Conservation (phyloP, 169 alveolate genomes). For the Theileria luwenshuni region DNA sequence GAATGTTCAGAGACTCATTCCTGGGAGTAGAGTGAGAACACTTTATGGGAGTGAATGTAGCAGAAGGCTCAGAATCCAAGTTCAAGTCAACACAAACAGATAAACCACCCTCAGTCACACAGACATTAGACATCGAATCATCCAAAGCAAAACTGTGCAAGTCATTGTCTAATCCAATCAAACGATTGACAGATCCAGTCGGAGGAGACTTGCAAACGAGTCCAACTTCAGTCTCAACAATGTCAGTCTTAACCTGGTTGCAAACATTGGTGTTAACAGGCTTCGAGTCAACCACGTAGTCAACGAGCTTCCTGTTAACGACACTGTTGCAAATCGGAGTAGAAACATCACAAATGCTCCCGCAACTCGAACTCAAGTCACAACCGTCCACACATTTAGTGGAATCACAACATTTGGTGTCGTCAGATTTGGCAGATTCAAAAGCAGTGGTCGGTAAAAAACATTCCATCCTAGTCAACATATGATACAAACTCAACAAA, state of each 20-base stretch:
- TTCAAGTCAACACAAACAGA: neutral
- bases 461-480: constrained; percentile 9
- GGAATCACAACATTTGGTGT: constrained; percentile 14
- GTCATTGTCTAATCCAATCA: neutral
- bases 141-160: neutral
- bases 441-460: constrained; percentile 20
- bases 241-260: constrained; percentile 1
- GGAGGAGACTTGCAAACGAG: constrained; percentile 12
- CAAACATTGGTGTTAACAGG: neutral
- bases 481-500: constrained; percentile 28
- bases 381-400: constrained; percentile 25
- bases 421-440: constrained; percentile 2
- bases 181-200: constrained; percentile 2
- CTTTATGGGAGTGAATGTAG: constrained; percentile 19
- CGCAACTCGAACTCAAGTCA: neutral
- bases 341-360: constrained; percentile 20
- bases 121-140: neutral
- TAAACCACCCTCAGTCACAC: neutral
- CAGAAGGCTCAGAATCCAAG: neutral
- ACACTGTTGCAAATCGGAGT: constrained; percentile 20
- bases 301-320: neutral
- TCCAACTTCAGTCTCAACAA: neutral
- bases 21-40: neutral
- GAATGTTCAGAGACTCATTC: neutral
- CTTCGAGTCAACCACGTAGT: neutral